These are phyloP conservation scores for Ganoderma lucidum DNA, from an alignment of 1,284 basidiomycete species.

Conservation along the genomic window DNA sequence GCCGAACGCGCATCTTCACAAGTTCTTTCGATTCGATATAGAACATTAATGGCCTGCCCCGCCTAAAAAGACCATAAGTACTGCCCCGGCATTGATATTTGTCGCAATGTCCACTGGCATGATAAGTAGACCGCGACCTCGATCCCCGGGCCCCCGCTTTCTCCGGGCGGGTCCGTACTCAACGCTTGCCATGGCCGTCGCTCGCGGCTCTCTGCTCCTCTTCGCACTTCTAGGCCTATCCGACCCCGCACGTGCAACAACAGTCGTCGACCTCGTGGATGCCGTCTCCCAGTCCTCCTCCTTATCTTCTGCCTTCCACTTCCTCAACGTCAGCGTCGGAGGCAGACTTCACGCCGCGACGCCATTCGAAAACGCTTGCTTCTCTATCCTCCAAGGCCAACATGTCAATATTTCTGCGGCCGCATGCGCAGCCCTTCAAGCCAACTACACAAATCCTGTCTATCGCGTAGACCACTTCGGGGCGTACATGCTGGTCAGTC, in stretches of 20 bases:
- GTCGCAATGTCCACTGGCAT: neutral
- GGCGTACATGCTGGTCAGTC: conserved; percentile 41
- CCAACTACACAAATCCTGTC: conserved; percentile 39
- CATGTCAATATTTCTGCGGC: conserved; percentile 27
- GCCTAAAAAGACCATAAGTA: neutral
- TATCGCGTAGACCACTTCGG: conserved; percentile 41
- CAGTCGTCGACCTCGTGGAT: conserved; percentile 65
- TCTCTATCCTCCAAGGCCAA: conserved; percentile 40
- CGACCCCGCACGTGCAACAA: conserved; percentile 31
- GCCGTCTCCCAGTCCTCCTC: conserved; percentile 30
- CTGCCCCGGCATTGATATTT: neutral
- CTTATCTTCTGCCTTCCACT: conserved; percentile 48
- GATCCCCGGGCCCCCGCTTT: neutral
- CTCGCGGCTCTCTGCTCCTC: conserved; percentile 4
- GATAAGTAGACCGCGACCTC: neutral
- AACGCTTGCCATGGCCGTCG: conserved; percentile 17
- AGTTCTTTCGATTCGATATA: conserved; percentile 2
- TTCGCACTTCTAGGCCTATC: conserved; percentile 8
- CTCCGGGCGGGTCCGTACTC: neutral
- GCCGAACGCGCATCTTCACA: neutral
- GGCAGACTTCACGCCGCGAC: conserved; percentile 40
- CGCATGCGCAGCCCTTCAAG: conserved; percentile 41
- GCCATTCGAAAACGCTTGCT: conserved; percentile 45
- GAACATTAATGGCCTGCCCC: neutral
- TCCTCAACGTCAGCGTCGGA: conserved; percentile 42